A percentile compares a stretch with the other conserved stretches of the same genome.
phyloP scores from a whole-genome alignment of 371 early-diverging fungal species.

The Mucor racemosus region DNA sequence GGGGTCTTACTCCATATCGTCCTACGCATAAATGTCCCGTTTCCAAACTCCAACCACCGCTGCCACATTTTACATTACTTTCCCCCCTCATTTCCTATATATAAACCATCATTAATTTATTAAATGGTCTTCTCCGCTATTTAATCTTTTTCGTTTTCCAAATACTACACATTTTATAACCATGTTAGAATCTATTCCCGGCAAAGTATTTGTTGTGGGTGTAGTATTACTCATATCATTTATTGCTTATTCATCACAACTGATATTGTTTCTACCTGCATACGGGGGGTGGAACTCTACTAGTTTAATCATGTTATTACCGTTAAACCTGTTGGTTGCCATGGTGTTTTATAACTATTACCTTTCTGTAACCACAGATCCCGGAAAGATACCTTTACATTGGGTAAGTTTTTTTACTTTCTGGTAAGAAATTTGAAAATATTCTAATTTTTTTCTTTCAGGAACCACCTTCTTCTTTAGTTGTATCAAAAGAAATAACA shows the following conservation, averaged over 20 bases:
- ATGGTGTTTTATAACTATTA: slow-evolving; percentile 84
- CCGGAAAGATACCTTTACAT: slow-evolving; percentile 78
- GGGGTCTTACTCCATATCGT: too few species aligned
- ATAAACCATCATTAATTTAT: too few species aligned
- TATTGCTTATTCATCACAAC: slow-evolving; percentile 52
- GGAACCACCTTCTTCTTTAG: slow-evolving; percentile 47
- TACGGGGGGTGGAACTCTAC: slow-evolving; percentile 33
- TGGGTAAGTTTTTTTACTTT: slow-evolving; percentile 52
- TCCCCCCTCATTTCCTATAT: too few species aligned
- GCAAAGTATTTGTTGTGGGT: slow-evolving; percentile 47
- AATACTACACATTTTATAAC: not conserved
- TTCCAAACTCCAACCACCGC: too few species aligned
- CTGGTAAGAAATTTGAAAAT: not conserved
- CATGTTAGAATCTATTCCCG: slow-evolving; percentile 52
- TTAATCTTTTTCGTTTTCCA: not conserved
- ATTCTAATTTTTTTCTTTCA: not conserved
- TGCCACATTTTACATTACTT: too few species aligned
- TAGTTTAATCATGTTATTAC: slow-evolving; percentile 33
- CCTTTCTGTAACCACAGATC: slow-evolving; percentile 75
- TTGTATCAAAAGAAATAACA: slow-evolving; percentile 21
- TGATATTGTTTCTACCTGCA: slow-evolving; percentile 39
- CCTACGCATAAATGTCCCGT: too few species aligned
- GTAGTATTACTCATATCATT: slow-evolving; percentile 42
- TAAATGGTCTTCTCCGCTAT: too few species aligned
- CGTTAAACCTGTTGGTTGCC: slow-evolving; percentile 71